Percentiles rank a stretch among this genome's conserved stretches.
These are phyloP conservation scores for Phalaenopsis hybrid DNA, from an alignment of 116 monocot species.

Conservation along the genomic window DNA sequence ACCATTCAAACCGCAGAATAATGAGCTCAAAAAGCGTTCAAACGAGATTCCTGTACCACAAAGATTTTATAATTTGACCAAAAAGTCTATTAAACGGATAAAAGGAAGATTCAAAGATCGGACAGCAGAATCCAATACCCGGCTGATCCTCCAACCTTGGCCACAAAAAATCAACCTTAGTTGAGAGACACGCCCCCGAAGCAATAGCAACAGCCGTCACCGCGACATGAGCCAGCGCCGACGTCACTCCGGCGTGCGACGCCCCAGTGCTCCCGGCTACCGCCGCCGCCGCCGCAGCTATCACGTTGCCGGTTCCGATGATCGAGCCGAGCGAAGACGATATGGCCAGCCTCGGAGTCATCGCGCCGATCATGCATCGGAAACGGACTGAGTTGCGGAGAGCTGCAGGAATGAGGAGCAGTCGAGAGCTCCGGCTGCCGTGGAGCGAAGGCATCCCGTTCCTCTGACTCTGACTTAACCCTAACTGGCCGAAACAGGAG, in stretches of 20 bases:
- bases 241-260: conserved; percentile 69
- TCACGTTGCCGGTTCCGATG: conserved; percentile 28
- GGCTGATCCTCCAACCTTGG: conserved; percentile 65
- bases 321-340: conserved; percentile 28
- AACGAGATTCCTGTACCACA: not conserved
- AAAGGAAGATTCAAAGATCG: not conserved
- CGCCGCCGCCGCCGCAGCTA: conserved; percentile 40
- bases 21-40: not conserved
- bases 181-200: conserved; percentile 93
- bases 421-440: conserved; percentile 25
- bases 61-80: not conserved
- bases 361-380: conserved; percentile 29
- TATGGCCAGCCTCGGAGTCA: conserved; percentile 20
- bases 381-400: conserved; percentile 20
- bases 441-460: conserved; percentile 18
- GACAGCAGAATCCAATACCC: conserved; percentile 24
- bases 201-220: conserved; percentile 94
- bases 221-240: conserved; percentile 78
- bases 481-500: conserved; percentile 13
- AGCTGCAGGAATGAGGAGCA: conserved; percentile 19
- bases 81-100: not conserved
- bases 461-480: conserved; percentile 7
- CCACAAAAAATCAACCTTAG: conserved; percentile 93
- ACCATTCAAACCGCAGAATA: not conserved
- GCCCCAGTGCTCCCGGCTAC: conserved; percentile 26